phyloP scores from a whole-genome alignment of 2,329 filamentous ascomycete genomes.

The Canariomyces notabilis region DNA sequence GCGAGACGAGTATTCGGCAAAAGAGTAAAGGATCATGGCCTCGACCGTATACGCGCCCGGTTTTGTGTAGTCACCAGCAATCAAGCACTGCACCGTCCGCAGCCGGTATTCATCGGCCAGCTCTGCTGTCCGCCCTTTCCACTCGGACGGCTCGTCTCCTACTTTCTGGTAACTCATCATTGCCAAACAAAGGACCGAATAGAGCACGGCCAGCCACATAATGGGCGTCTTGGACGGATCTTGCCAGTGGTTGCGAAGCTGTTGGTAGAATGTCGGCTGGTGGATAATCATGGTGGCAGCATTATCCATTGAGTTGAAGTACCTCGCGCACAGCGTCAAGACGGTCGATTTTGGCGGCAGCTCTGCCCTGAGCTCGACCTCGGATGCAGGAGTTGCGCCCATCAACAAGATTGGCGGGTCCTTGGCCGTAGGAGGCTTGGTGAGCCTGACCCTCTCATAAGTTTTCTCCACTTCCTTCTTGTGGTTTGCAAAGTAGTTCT shows the following conservation, averaged over 20 bases:
- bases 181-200: slow-evolving; percentile 69
- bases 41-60: slow-evolving; percentile 72
- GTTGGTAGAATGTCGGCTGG: slow-evolving; percentile 76
- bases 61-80: slow-evolving; percentile 72
- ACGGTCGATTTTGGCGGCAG: slow-evolving; percentile 77
- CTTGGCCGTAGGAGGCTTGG: slow-evolving; percentile 54
- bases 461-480: slow-evolving; percentile 86
- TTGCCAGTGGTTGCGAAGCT: slow-evolving; percentile 62
- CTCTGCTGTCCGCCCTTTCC: slow-evolving; percentile 60
- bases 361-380: slow-evolving; percentile 70
- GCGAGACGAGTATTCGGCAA: slow-evolving; percentile 68
- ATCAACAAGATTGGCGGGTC: slow-evolving; percentile 75
- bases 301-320: slow-evolving; percentile 77
- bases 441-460: slow-evolving; percentile 67
- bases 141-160: slow-evolving; percentile 74
- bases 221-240: slow-evolving; percentile 67
- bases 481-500: slow-evolving; percentile 79
- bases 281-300: slow-evolving; percentile 74
- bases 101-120: slow-evolving; percentile 61
- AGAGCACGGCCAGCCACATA: slow-evolving; percentile 74
- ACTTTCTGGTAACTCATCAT: slow-evolving; percentile 76
- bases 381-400: slow-evolving; percentile 65
- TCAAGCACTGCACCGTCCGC: slow-evolving; percentile 71
- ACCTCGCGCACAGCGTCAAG: slow-evolving; percentile 80
- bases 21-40: slow-evolving; percentile 68